Evolutionary conservation across 2,329 filamentous ascomycete genomes (phyloP).

Genomic region (Pestalotiopsis sp.): DNA sequence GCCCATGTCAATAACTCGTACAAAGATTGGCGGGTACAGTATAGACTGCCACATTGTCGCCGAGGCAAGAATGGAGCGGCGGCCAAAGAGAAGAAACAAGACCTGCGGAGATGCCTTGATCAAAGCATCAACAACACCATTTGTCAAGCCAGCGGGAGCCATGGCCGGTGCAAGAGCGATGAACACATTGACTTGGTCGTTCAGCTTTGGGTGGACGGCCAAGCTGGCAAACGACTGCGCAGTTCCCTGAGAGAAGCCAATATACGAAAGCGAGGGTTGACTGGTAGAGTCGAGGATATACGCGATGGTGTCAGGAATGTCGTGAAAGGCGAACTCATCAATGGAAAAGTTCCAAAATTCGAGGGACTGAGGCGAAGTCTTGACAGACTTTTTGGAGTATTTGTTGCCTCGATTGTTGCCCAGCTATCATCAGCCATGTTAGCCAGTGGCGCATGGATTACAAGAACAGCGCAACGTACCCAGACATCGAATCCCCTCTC

Average conservation of each 20-base stretch:
- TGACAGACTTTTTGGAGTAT: conserved; percentile 93
- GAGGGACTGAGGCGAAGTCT: conserved; percentile 71
- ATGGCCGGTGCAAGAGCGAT: conserved; percentile 95
- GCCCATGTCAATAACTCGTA: conserved; percentile 81
- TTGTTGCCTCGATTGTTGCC: conserved; percentile 99
- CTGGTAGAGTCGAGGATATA: conserved; percentile 86
- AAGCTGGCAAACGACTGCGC: conserved; percentile 95
- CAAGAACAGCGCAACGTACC: conserved; percentile 52
- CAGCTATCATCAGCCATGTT: conserved; percentile 52
- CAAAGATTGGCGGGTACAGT: conserved; percentile 91
- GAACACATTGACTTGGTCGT: conserved; percentile 92
- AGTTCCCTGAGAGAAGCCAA: conserved; percentile 96
- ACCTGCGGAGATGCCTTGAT: conserved; percentile 93
- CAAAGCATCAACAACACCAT: conserved; percentile 88
- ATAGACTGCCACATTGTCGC: conserved; percentile 98
- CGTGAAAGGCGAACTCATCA: conserved; percentile 96
- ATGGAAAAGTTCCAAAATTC: conserved; percentile 98
- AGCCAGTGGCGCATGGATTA: background rate
- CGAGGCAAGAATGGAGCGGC: conserved; percentile 87
- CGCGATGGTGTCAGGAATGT: conserved; percentile 91
- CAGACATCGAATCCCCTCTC: conserved; percentile 95
- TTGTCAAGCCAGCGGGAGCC: conserved; percentile 89
- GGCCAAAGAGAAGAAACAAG: conserved; percentile 88
- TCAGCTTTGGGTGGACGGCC: conserved; percentile 88
- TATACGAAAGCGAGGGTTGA: conserved; percentile 86